Conservation (phyloP, 768 basidiomycete genomes). For the Chiua virens region DNA sequence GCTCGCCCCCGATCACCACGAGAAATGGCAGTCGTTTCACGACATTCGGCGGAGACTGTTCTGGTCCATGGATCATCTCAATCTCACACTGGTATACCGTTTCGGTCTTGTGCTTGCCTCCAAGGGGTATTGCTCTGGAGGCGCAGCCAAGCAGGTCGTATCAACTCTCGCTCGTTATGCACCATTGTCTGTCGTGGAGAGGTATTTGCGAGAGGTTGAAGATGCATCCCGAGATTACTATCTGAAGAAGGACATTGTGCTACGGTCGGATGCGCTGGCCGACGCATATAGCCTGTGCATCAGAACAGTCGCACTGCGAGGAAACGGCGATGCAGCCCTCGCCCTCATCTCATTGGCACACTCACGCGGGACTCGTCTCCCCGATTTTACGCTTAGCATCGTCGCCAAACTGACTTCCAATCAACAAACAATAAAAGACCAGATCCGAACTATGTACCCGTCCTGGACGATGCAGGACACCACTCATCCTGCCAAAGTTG, state of each 20-base stretch:
- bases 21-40: conserved; percentile 19
- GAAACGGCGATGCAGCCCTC: conserved; percentile 43
- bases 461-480: conserved; percentile 4
- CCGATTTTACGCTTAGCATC: conserved; percentile 36
- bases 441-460: conserved; percentile 14
- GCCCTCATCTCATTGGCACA: conserved; percentile 41
- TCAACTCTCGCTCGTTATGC: conserved; percentile 47
- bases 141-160: conserved; percentile 26
- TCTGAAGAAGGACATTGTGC: neutral
- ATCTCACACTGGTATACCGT: conserved; percentile 38
- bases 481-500: neutral
- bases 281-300: conserved; percentile 40
- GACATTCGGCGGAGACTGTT: conserved; percentile 36
- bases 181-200: conserved; percentile 28
- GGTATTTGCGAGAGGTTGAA: conserved; percentile 39
- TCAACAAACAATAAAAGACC: conserved; percentile 1
- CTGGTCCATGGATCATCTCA: conserved; percentile 24
- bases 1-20: conserved; percentile 37
- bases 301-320: conserved; percentile 38
- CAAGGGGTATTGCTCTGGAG: conserved; percentile 43
- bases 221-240: conserved; percentile 13
- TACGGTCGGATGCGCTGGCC: conserved; percentile 10
- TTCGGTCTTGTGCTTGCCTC: conserved; percentile 45
- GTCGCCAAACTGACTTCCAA: conserved; percentile 28
- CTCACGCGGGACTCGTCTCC: conserved; percentile 30